Evolutionary conservation across 257 asterid species (phyloP), one percentile per base, ranked within the genome.

Genomic region (Jacaranda mimosifolia): DNA sequence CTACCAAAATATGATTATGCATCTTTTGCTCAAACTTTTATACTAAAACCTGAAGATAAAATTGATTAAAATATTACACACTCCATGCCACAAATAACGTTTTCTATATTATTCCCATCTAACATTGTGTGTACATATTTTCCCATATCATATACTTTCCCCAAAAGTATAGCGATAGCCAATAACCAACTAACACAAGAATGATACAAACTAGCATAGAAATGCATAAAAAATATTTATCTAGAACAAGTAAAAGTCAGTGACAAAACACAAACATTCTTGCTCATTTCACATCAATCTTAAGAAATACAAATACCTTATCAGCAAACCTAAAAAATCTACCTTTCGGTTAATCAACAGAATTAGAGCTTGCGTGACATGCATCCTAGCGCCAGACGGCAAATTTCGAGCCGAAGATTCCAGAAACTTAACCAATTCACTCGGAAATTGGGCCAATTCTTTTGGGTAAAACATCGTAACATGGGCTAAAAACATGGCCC

Each of bases 341-440:
- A 92, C 99, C 97, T 94, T 83, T 58, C 93, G 80, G 77, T 95
- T 95, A 18, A 84, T 68, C 78, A 95, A 75, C 19, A 95, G 94
- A 81, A 93, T 87, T 84, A 95, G 75, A 45, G 99, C 93, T 73
- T 93, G 94, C 0, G 96, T 80, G 39, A 86, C 87, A 40, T 86
- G 90, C 85, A 86, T 85, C 76, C 99, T 87, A 35, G 91, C 84
- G 0, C 93, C 92, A 3, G 98, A 93, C 0, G 92, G 93, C 74
- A 95, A 83, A 32, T 79, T 83, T 70, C 85, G 69, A 2, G 91
- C 93, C 6, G 97, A 91, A 3, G 90, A 83, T 57, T 84, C 84
- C 74, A 94, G 89, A 59, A 94, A 94, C 43, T 72, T 72, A 14
- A 86, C 86, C 62, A 94, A 82, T 83, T 92, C 96, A 40, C 77